A percentile compares a stretch with the other conserved stretches of the same genome.
These are phyloP conservation scores for Beta lomatogona DNA, from an alignment of 179 eudicot genomes.

Conservation along the genomic window DNA sequence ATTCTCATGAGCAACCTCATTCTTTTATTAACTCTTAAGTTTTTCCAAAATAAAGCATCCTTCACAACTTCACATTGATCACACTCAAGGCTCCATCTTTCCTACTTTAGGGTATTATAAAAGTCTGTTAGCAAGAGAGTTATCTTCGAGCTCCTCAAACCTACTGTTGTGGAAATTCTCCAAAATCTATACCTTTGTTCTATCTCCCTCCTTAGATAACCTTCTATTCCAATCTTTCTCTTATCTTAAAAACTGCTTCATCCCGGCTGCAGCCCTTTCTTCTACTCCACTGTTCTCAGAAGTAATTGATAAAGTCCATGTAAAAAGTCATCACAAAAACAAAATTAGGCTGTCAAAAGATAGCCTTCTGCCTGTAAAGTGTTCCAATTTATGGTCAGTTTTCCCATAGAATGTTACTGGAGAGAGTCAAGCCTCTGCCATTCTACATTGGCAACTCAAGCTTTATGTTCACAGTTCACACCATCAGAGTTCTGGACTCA, in stretches of 20 bases:
- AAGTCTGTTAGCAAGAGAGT: background rate
- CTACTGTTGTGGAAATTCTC: background rate
- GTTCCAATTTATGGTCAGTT: background rate
- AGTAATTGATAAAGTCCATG: background rate
- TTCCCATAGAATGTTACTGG: too few species aligned
- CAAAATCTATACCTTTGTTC: background rate
- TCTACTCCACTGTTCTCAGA: background rate
- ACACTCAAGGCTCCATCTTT: background rate
- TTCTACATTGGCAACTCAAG: too few species aligned
- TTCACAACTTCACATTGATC: background rate
- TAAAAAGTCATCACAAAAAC: background rate
- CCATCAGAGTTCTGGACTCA: too few species aligned
- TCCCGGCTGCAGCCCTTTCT: background rate
- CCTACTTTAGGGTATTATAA: background rate
- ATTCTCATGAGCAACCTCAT: background rate
- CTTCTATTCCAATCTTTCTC: background rate
- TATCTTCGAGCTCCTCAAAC: background rate
- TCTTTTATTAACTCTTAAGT: background rate
- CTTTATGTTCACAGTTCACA: too few species aligned
- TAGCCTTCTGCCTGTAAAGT: background rate
- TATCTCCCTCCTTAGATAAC: background rate
- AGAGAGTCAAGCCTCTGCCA: too few species aligned
- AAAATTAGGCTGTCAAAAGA: background rate
- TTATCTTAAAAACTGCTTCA: background rate
- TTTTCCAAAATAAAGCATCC: background rate